Percentiles rank a stretch among this genome's conserved stretches.
Evolutionary conservation across 176 grass and related monocot species (phyloP).

Genomic region (Cymbopogon citratus): DNA sequence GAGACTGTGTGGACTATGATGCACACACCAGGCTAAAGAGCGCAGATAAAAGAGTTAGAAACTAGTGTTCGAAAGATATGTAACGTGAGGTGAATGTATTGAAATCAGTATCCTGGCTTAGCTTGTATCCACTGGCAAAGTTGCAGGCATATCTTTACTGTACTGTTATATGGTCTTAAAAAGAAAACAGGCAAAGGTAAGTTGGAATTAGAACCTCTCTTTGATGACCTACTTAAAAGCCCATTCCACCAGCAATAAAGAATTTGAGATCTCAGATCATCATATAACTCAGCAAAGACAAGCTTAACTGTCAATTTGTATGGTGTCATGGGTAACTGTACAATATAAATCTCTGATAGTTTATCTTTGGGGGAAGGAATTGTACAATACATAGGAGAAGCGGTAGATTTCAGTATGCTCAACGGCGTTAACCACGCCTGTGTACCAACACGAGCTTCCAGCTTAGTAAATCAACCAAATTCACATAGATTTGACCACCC

Average conservation of each 20-base stretch:
- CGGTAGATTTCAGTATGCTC: neutral
- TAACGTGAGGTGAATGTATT: neutral
- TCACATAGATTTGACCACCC: neutral
- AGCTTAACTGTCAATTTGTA: too few relatives aligned
- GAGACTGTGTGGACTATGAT: neutral
- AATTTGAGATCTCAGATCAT: neutral
- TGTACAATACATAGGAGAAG: neutral
- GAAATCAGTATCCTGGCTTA: neutral
- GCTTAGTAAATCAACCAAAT: conserved; percentile 4
- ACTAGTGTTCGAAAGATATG: neutral
- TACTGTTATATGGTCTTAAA: neutral
- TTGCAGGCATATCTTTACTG: neutral
- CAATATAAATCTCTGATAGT: neutral
- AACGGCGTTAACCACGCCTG: neutral
- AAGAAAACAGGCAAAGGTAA: neutral
- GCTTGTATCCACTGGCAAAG: neutral
- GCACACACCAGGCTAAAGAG: neutral
- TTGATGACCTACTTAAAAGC: neutral
- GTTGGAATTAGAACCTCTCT: neutral
- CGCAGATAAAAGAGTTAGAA: neutral
- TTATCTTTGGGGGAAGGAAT: neutral
- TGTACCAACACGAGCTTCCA: neutral
- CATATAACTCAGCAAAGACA: neutral
- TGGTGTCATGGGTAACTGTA: neutral
- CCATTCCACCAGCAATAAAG: neutral